These are phyloP conservation scores for Trichoderma cornu-damae DNA, from an alignment of 2,329 filamentous ascomycete species.

Conservation along the genomic window DNA sequence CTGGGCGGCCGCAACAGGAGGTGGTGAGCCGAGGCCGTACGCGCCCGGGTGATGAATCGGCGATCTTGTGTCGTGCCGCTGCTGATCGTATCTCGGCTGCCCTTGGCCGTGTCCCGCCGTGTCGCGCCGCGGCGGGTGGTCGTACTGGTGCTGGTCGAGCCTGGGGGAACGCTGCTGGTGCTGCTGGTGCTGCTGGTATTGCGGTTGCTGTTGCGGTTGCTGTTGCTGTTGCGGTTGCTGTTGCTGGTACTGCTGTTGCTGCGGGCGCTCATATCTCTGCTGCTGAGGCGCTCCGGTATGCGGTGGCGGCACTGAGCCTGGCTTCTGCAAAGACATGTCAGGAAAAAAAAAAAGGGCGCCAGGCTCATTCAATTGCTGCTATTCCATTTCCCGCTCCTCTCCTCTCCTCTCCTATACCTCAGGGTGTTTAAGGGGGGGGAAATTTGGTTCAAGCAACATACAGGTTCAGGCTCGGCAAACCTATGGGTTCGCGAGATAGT, in stretches of 20 bases:
- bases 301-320: constrained; percentile 28
- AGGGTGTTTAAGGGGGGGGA: constrained; percentile 1
- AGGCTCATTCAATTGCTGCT: not conserved
- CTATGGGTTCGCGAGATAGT: constrained; percentile 35
- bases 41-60: constrained; percentile 36
- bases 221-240: not conserved
- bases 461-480: constrained; percentile 71
- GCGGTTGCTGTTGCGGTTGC: constrained; percentile 22
- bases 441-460: constrained; percentile 36
- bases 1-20: constrained; percentile 40
- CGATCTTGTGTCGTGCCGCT: constrained; percentile 45
- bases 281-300: constrained; percentile 24
- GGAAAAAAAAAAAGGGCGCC: too few species aligned
- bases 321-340: constrained; percentile 32
- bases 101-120: constrained; percentile 1
- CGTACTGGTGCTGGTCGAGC: constrained; percentile 7
- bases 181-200: not conserved
- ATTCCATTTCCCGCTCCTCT: not conserved
- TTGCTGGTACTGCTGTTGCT: constrained; percentile 18
- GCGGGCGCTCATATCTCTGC: constrained; percentile 21
- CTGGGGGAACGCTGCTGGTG: not conserved
- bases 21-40: constrained; percentile 48
- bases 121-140: constrained; percentile 11
- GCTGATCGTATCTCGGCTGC: constrained; percentile 23
- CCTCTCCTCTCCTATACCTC: too few species aligned